Evolutionary conservation across 768 basidiomycete species (phyloP), one percentile per base, ranked within the genome.

Genomic region (Boletus rubescentipes): DNA sequence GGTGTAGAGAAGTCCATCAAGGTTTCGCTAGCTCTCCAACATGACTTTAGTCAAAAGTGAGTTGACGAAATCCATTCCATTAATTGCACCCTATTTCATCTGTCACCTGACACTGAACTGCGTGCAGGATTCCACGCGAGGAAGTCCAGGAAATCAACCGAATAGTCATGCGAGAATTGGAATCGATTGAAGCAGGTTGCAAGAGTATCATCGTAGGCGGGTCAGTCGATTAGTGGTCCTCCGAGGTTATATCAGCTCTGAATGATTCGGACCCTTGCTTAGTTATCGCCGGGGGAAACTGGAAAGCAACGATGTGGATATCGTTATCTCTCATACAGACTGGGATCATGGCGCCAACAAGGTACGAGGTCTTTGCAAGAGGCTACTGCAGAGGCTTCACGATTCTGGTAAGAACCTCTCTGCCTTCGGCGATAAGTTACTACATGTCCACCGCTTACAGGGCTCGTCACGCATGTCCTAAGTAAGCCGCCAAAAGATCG

Each of bases 281-380:
- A 93, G 93, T 6, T 91, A 94, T 71, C 83, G 95, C 29, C 75
- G 94, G 51, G 94, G 94, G 2, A 96, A 96, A 67, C 63, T 72
- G 3, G 72, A 83, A 55, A 91, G 87, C 63, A 91, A 88, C 62
- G 94, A 97, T 65, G 85, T 93, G 30, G 94, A 98, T 63, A 88
- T 98, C 51, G 82, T 97, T 2, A 87, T 96, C 65, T 89, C 86
- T 34, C 90, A 94, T 63, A 75, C 81, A 0, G 78, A 84, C 57
- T 61, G 70, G 47, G 59, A 68, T 39, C 67, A 64, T 5, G 80
- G 78, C 9, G 73, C 64, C 29, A 70, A 67, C 9, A 76, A 79
- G 41, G 77, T 87, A n/a, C 82, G 80, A 53, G 84, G 80, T 4
- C 74, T 93, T 1, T 83, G 86, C 60, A 76, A 79, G 53, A 78